A percentile compares a stretch with the other conserved stretches of the same genome.
These are phyloP conservation scores for Rhodomyrtus psidioides DNA, from an alignment of 441 rosid species.

Conservation along the genomic window DNA sequence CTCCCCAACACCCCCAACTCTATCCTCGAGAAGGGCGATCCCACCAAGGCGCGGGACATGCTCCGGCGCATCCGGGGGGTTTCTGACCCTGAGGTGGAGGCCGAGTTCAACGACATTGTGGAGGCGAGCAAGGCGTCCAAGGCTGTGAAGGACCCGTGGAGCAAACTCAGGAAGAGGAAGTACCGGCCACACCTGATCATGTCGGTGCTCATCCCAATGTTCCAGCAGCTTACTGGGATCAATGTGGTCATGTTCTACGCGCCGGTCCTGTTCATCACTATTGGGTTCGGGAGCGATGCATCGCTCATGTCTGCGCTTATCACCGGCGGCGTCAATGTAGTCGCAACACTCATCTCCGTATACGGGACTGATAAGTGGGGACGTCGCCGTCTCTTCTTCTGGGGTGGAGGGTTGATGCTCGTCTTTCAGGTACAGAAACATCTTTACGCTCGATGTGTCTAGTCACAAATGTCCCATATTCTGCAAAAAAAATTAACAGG, in stretches of 20 bases:
- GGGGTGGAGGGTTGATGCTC: neutral
- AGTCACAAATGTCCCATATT: neutral
- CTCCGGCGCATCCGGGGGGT: neutral
- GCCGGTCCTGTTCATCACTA: neutral
- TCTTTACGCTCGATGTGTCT: neutral
- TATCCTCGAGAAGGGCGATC: neutral
- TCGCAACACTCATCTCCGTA: neutral
- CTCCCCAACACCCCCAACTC: neutral
- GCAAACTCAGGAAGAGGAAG: neutral
- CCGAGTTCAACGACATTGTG: neutral
- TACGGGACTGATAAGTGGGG: neutral
- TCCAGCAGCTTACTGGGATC: neutral
- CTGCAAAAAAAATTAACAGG: neutral
- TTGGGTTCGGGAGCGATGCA: neutral
- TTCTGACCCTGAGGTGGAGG: neutral
- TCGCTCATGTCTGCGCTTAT: neutral
- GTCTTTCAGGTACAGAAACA: neutral
- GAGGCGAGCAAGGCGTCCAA: neutral
- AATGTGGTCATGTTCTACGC: neutral
- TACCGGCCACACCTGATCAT: neutral
- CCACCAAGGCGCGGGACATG: neutral
- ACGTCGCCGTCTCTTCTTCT: neutral
- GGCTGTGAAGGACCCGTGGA: neutral
- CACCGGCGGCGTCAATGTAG: neutral
- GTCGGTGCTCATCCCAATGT: neutral